Base-by-base conservation (phyloP, 345 rosid genomes). In the Xanthoceras sorbifolium region DNA sequence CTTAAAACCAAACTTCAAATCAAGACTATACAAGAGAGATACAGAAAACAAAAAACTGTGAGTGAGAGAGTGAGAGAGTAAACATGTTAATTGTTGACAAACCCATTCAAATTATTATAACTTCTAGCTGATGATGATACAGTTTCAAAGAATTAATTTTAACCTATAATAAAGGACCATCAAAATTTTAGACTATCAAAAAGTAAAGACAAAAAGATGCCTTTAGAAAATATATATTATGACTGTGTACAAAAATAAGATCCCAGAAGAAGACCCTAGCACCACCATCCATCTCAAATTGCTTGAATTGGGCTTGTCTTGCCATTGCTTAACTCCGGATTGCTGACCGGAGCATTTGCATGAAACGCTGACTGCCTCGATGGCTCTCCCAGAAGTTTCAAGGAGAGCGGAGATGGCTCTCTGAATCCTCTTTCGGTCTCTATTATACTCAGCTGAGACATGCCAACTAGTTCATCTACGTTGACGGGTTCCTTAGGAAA, bases 321-420 rank as follows among this genome's bases (percentile, higher is more conserved):
- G 76, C 97, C 87, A 79, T 88, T 84, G 71, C 85, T 83, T 69
- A 91, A 77, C 17, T 88, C 89, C 3, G 91, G 73, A 67, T 84
- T 80, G 69, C 81, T 84, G 23, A 82, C 89, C 4, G 90, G 85
- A 60, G 86, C 91, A 76, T 82, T 93, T 15, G 92, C 87, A 69
- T 91, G 97, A 78, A 96, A 96, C 1, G 97, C 97, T 0, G 97
- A 93, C 76, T 88, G 98, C 76, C 94, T 77, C 9, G 93, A 84
- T 9, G 99, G 86, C 85, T 92, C 93, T 17, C 91, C 92, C 1
- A 82, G 78, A 60, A 93, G 80, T 64, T 89, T 90, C 80, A 94
- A 83, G 59, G 97, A 93, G 31, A 91, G 84, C 0, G 89, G 86
- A 0, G 91, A 84, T 48, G 87, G 78, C 76, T 90, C 92, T 26